phyloP scores from a whole-genome alignment of 768 basidiomycete genomes.

The Boletellus sp. region DNA sequence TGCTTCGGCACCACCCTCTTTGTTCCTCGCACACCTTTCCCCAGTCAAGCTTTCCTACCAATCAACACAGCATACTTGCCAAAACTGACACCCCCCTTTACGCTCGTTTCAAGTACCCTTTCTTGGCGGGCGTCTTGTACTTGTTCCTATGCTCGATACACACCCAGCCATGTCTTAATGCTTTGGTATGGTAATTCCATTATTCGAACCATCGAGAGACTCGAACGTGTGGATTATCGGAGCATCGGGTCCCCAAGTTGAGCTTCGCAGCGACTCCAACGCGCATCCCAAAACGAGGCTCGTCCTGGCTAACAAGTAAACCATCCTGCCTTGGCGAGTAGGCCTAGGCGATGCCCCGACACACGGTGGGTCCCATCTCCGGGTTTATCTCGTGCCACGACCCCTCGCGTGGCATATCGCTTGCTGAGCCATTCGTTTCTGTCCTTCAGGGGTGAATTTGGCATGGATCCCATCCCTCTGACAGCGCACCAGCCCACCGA shows the following conservation, averaged over 20 bases:
- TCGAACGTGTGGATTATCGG: constrained; percentile 6
- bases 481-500: constrained; percentile 2
- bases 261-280: constrained; percentile 10
- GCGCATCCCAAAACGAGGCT: constrained; percentile 1
- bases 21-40: constrained; percentile 16
- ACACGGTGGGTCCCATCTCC: constrained; percentile 5
- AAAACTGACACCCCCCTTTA: constrained; percentile 26
- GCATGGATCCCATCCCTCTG: constrained; percentile 1
- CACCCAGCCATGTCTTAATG: constrained; percentile 34
- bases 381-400: constrained; percentile 7
- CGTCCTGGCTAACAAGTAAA: constrained; percentile 11
- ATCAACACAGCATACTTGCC: constrained; percentile 22
- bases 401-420: constrained; percentile 9
- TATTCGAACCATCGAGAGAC: constrained; percentile 20
- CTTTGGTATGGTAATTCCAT: constrained; percentile 34
- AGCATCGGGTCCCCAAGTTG: background rate
- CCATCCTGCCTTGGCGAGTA: constrained; percentile 1
- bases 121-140: constrained; percentile 30
- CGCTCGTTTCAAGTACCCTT: constrained; percentile 28
- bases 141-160: constrained; percentile 34
- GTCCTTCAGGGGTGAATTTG: constrained; percentile 5
- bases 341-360: constrained; percentile 3
- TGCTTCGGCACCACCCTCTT: constrained; percentile 23
- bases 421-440: constrained; percentile 3
- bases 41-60: constrained; percentile 12